phyloP scores from a whole-genome alignment of 768 basidiomycete genomes.

The Suillus paluster region DNA sequence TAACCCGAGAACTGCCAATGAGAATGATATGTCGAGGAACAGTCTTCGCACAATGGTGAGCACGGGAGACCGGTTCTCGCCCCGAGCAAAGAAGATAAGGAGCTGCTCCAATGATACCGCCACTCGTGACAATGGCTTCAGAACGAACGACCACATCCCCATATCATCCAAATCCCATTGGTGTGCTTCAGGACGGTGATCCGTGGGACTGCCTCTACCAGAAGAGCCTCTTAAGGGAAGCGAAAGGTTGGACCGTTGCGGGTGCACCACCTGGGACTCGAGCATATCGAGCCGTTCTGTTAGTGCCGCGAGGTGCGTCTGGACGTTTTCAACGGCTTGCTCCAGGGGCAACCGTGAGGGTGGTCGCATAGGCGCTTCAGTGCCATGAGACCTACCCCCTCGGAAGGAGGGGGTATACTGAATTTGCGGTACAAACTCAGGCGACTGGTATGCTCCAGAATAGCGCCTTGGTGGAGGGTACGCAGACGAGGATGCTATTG shows the following conservation, averaged over 20 bases:
- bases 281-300: conserved; percentile 80
- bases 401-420: conserved; percentile 43
- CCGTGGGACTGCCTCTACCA: conserved; percentile 49
- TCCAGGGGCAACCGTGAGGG: conserved; percentile 59
- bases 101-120: conserved; percentile 53
- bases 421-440: conserved; percentile 41
- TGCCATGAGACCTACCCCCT: conserved; percentile 37
- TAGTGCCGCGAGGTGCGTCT: conserved; percentile 81
- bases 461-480: conserved; percentile 43
- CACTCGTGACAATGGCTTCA: conserved; percentile 64
- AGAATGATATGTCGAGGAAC: conserved; percentile 78
- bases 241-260: conserved; percentile 46
- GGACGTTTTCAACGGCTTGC: conserved; percentile 77
- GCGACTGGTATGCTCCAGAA: conserved; percentile 43
- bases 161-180: conserved; percentile 80
- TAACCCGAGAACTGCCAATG: conserved; percentile 64
- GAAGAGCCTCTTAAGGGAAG: conserved; percentile 43
- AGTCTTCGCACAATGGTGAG: conserved; percentile 72
- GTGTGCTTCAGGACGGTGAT: conserved; percentile 32
- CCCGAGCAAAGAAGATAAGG: conserved; percentile 59
- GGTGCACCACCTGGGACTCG: conserved; percentile 40
- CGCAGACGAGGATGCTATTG: conserved; percentile 42
- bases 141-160: conserved; percentile 80
- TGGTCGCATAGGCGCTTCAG: conserved; percentile 42
- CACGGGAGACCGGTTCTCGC: conserved; percentile 66